A percentile compares a stretch with the other conserved stretches of the same genome.
These are phyloP conservation scores for Alternaria gansuensis DNA, from an alignment of 2,329 filamentous ascomycete species.

Conservation along the genomic window DNA sequence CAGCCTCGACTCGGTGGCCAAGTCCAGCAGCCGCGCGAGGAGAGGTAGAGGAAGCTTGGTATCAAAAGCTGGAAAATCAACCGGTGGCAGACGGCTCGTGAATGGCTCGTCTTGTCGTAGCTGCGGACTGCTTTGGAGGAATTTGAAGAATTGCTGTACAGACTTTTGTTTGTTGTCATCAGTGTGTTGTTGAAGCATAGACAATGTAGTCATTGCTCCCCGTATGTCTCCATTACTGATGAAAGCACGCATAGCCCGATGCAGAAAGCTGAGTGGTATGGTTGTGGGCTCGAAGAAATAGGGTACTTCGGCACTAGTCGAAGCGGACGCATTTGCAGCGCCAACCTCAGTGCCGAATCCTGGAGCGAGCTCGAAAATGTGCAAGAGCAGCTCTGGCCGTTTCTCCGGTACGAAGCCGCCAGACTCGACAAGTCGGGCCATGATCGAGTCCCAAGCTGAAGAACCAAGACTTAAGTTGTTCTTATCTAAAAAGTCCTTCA, in stretches of 20 bases:
- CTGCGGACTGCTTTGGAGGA: constrained; percentile 32
- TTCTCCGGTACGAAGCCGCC: constrained; percentile 57
- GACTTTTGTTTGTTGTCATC: constrained; percentile 57
- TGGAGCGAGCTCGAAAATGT: constrained; percentile 53
- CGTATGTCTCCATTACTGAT: constrained; percentile 52
- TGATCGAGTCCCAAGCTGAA: constrained; percentile 56
- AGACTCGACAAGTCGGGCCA: constrained; percentile 62
- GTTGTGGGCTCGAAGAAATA: constrained; percentile 59
- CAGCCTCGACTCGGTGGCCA: constrained; percentile 57
- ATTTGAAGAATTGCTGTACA: constrained; percentile 54
- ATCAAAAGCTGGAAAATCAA: constrained; percentile 58
- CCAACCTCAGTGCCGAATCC: constrained; percentile 54
- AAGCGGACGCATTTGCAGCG: constrained; percentile 47
- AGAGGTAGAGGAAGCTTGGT: constrained; percentile 58
- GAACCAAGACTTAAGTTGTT: constrained; percentile 53
- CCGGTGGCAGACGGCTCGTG: constrained; percentile 39
- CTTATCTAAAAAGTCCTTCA: constrained; percentile 52
- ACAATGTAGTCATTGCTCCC: constrained; percentile 52
- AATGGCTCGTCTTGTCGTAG: constrained; percentile 37
- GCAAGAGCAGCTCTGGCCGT: constrained; percentile 56
- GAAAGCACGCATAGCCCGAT: constrained; percentile 54
- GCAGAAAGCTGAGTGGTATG: constrained; percentile 54
- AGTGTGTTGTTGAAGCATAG: constrained; percentile 52
- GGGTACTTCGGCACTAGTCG: constrained; percentile 33
- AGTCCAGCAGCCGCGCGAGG: constrained; percentile 61